Conservation (phyloP, 1,139 yeast species). For the Saccharomyces uvarum region DNA sequence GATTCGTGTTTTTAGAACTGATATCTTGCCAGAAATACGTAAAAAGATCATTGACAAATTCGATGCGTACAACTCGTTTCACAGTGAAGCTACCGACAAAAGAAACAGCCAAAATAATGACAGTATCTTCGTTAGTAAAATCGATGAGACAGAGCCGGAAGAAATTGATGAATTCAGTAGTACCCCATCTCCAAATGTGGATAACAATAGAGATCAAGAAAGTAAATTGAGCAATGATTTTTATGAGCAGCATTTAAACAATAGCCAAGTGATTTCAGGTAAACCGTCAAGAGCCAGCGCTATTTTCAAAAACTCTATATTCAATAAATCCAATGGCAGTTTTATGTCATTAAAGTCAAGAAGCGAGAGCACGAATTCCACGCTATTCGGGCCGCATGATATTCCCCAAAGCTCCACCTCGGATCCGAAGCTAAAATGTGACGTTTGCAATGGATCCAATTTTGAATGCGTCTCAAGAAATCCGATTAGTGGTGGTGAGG, state of each 20-base stretch:
- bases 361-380: conserved; percentile 7
- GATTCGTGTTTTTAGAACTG: conserved; percentile 75
- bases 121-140: not conserved
- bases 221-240: not conserved
- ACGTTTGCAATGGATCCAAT: conserved; percentile 34
- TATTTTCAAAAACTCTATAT: conserved; percentile 15
- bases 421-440: conserved; percentile 21
- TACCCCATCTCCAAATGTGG: not conserved
- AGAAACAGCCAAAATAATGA: not conserved
- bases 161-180: not conserved
- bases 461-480: conserved; percentile 19
- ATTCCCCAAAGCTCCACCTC: conserved; percentile 1
- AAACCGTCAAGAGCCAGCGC: conserved; percentile 12
- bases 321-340: conserved; percentile 12
- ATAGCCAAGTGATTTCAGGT: not conserved
- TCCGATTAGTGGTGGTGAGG: conserved; percentile 9
- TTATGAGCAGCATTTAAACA: not conserved
- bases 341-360: conserved; percentile 8
- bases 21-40: conserved; percentile 46
- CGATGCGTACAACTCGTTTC: conserved; percentile 4
- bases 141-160: not conserved
- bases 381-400: conserved; percentile 6
- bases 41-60: conserved; percentile 26
- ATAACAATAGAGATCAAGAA: not conserved
- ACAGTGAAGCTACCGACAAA: not conserved